Evolutionary conservation across 2,329 filamentous ascomycete species (phyloP).

Genomic region (Ophiocordyceps sinensis): DNA sequence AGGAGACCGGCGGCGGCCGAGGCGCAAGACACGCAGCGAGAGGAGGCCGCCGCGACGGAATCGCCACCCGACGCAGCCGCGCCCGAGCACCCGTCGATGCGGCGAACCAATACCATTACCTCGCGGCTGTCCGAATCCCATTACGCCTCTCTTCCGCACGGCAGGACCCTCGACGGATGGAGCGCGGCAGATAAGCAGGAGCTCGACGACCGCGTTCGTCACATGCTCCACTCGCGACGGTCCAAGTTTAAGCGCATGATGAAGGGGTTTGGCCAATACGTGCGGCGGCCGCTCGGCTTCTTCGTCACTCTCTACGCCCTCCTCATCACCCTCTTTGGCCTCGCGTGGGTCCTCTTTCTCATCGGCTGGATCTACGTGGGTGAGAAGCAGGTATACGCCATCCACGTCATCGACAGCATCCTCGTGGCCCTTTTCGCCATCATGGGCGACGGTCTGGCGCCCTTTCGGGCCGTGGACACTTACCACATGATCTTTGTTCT

Average conservation of each 20-base stretch:
- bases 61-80: background rate
- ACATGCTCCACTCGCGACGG: conserved; percentile 72
- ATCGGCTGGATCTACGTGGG: conserved; percentile 84
- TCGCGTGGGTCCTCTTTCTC: conserved; percentile 82
- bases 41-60: background rate
- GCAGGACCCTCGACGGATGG: conserved; percentile 60
- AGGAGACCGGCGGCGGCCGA: conserved; percentile 7
- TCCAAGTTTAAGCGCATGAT: conserved; percentile 66
- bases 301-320: conserved; percentile 73
- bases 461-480: conserved; percentile 67
- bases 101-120: conserved; percentile 44
- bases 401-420: conserved; percentile 57
- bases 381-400: conserved; percentile 51
- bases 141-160: conserved; percentile 69
- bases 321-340: conserved; percentile 69
- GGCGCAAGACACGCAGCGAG: background rate
- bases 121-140: conserved; percentile 54
- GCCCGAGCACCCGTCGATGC: conserved; percentile 11
- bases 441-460: conserved; percentile 55
- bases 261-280: conserved; percentile 70
- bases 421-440: conserved; percentile 57
- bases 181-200: conserved; percentile 56
- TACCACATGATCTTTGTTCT: conserved; percentile 80
- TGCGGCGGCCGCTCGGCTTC: conserved; percentile 63
- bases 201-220: conserved; percentile 73